Base-by-base conservation (phyloP, 2,329 filamentous ascomycete species). In the Fusarium sambucinum region DNA sequence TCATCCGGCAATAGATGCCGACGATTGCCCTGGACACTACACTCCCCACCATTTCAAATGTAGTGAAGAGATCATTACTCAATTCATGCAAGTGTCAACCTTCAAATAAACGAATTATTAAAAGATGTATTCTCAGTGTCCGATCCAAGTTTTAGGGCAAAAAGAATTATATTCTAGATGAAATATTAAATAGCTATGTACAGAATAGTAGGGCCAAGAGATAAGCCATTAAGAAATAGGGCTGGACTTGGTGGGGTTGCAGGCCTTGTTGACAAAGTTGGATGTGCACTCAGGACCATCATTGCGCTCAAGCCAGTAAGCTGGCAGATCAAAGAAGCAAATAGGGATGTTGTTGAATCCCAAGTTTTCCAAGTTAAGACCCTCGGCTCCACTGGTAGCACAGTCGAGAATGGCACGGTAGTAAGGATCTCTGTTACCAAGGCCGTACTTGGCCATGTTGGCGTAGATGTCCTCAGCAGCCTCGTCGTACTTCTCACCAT, bases 341-440 rank as follows among this genome's bases (percentile, higher is more conserved):
- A 44, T 41, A 2, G 66, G 66, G 2, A 69, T 50, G 7, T 45
- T 5, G 6, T 66, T 61, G 3, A 32, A 52, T 1, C 35, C 50
- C 29, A 69, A 25, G 6, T 55, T 59, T 0, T 30, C 51, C 12
- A 59, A 4, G 10, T 63, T 44, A 3, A 69, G n/a, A 2, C 41
- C 25, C 1, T 47, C 38, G 5, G 35, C 35, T 1, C 45, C 25
- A 4, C 51, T 53, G 0, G 57, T 42, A 10, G 50, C 63, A 14
- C 63, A 66, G 63, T 67, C 63, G 4, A 66, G n/a, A 30, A 67
- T 14, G 12, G 63, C 51, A 2, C 58, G 51, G 23, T 67, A 67
- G 21, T 58, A 67, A 5, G 52, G 25, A 52, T 71, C 64, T 0
- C 68, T 55, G 9, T 63, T 47, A 1, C 61, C 45, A 10, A 70